Base-by-base conservation (phyloP, 208 protist genomes). In the Trypanosoma caninum region DNA sequence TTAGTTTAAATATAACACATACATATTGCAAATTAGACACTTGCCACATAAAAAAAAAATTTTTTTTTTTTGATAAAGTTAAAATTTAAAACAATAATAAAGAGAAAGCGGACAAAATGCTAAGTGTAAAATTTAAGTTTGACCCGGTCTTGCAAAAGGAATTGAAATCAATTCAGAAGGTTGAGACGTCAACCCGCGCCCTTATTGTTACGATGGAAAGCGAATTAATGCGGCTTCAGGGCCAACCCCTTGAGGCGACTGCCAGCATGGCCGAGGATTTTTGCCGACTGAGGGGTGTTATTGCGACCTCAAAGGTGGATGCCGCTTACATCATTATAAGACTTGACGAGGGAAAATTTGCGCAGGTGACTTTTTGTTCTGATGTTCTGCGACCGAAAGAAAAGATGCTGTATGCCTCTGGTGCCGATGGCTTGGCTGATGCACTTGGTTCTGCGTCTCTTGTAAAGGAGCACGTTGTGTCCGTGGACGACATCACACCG, bases 371-470 rank as follows among this genome's bases (percentile, higher is more conserved):
- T n/a, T 90, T 83, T 56, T 76, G 84, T 37, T 57, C 46, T 27
- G 76, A 89, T 10, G 35, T 34, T 48, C 57, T 76, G 2, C 78
- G 70, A 44, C 67, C 87, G 11, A 79, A 74, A 60, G 69, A 85
- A 16, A 59, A 72, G 14, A 90, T 93, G 74, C 54, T 90, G 18
- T 90, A 87, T 60, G 74, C 82, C 4, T 63, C 82, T 7, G 81
- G 80, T 23, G 54, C 56, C 2, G 58, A 34, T 11, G 70, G 77
- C 48, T 27, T 87, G 3, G 59, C 59, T 30, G 78, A 82, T 5
- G 30, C 55, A 10, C 46, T 66, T 20, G 61, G 55, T 3, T 27
- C 70, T 8, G 25, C 3, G 16, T 14, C 52, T 16, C 23, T 65
- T 22, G 33, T 27, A 23, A 59, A 44, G 18, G 44, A 71, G 9